Conservation (phyloP, 73 alveolate species). For the Paramecium bursaria region DNA sequence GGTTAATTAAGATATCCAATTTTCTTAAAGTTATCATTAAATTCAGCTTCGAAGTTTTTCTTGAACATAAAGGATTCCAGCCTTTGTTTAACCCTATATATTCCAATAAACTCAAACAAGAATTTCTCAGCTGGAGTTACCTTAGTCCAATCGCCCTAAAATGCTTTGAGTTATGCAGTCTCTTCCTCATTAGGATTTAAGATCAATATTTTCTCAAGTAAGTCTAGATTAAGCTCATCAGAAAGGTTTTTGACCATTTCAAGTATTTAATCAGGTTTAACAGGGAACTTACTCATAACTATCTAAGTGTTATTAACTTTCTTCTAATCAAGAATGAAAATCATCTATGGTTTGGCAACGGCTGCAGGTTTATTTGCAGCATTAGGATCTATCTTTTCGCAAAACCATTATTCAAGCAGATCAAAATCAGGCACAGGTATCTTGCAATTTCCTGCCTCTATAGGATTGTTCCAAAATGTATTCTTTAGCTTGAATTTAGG, state of each 20-base stretch:
- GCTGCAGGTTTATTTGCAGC: conserved; percentile 2
- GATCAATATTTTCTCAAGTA: conserved; percentile 9
- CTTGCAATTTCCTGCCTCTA: neutral
- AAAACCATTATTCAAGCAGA: conserved; percentile 6
- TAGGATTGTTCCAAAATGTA: conserved; percentile 14
- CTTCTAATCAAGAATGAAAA: conserved; percentile 26
- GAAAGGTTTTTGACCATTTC: conserved; percentile 10
- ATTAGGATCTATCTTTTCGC: conserved; percentile 41
- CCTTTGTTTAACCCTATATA: conserved; percentile 23
- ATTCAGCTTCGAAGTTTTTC: conserved; percentile 13
- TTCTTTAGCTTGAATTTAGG: conserved; percentile 42
- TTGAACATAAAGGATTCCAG: conserved; percentile 6
- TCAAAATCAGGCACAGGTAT: conserved; percentile 45
- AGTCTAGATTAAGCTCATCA: neutral
- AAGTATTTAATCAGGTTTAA: conserved; percentile 7
- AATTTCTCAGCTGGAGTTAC: conserved; percentile 52
- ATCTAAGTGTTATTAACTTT: conserved; percentile 45
- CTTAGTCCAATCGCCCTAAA: conserved; percentile 55
- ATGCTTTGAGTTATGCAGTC: conserved; percentile 12
- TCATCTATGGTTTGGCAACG: neutral
- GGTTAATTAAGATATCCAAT: conserved; percentile 48
- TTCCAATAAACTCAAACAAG: neutral
- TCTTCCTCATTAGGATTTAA: conserved; percentile 42
- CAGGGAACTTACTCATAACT: conserved; percentile 54
- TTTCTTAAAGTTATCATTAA: conserved; percentile 44